Evolutionary conservation across 176 grass and related monocot species (phyloP), one percentile per base, ranked within the genome.

Genomic region (Guadua angustifolia): DNA sequence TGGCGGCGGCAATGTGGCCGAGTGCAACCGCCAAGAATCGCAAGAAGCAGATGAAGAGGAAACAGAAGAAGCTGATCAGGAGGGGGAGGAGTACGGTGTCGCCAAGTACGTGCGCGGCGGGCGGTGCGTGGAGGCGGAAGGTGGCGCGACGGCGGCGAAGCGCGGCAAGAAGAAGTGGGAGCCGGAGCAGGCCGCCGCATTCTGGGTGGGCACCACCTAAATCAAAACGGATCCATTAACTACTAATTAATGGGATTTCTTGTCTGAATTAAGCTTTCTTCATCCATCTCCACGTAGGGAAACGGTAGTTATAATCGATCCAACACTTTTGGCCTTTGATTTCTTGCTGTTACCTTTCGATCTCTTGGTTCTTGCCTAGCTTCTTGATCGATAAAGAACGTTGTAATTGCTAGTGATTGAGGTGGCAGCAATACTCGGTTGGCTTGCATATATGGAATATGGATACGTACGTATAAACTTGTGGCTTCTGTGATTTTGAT

Each of bases 71-170:
- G 45, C 9, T 0, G 81, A 53, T 21, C 56, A 47, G 9, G 35
- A 43, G 15, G 33, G 65, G 45, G 80, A 39, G 47, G 71, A 36
- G 40, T 8, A 71, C 56, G 80, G 72, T 46, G 58, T 87, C 7
- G 66, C 87, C 18, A 85, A 49, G 77, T 84, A 85, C 78, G 73
- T 75, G 81, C 82, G 88, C 33, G 79, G 70, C 14, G 65, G 77
- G 6, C 70, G 88, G 60, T 93, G 91, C 52, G 39, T 85, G 13
- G 88, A 88, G 52, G 81, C 55, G 21, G 67, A 71, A 18, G 84
- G 33, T 24, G 87, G 56, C 12, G 71, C 75, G 1, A 62, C 55
- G 43, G 73, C 74, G 61, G 80, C 58, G 22, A 47, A 68, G 42
- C 16, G 18, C 51, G 43, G 52, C 89, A 24, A 52, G 29, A 64